Evolutionary conservation across 306 rosid species (phyloP), one percentile per base, ranked within the genome.

Genomic region (Begonia peltatifolia): DNA sequence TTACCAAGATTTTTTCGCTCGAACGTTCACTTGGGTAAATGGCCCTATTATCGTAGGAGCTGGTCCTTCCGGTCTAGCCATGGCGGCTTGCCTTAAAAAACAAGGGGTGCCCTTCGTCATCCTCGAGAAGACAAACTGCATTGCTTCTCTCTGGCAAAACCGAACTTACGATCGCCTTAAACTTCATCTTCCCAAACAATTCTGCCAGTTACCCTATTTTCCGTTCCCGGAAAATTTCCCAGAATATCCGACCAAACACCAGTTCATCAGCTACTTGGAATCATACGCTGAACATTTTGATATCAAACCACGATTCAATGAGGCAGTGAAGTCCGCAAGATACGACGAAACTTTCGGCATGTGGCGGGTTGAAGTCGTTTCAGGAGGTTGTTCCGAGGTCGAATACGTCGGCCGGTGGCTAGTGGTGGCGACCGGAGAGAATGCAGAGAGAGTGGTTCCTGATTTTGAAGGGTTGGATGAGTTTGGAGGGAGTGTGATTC

Each of bases 331-430:
- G 50, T 85, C 87, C 12, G 97, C 97, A 13, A 74, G 79, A 70
- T 83, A 85, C 55, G 95, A 90, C 10, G 86, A 76, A 12, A 80
- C 94, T 6, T 83, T 83, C 14, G 82, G 95, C 16, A 58, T 85
- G 6, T 90, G 97, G 97, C 76, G 94, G 57, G 81, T 90, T 17
- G 76, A 74, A 44, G 75, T 86, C 17, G 38, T 57, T 22, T 62
- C 82, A 7, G 52, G 46, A 20, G 58, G 46, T 41, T 38, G 51
- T 2, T 23, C 57, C 10, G 92, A 82, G 14, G 71, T 83, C n/a
- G 95, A 85, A 72, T 90, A 90, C 52, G 69, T 85, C 46, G 85
- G 95, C 73, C 66, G 84, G 75, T 85, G 97, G 97, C 80, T 90
- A 0, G 92, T 85, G 9, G 97, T 79, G n/a, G 97, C 97, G 14